phyloP scores from a whole-genome alignment of 305 asterid species.

The Withania somnifera region DNA sequence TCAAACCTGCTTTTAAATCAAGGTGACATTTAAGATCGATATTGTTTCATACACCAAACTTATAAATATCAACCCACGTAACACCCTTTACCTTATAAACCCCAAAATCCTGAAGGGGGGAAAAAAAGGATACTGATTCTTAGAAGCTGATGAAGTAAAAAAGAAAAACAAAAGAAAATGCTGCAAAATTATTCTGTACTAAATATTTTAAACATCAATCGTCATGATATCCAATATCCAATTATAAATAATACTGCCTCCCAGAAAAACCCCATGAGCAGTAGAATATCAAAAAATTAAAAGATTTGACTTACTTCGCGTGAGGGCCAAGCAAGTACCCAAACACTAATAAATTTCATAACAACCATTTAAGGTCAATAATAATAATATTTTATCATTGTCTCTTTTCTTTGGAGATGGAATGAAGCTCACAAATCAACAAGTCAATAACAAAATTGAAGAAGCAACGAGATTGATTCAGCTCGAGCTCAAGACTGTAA shows the following conservation, averaged over 20 bases:
- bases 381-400: not conserved
- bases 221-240: not conserved
- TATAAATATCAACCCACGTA: too few species aligned
- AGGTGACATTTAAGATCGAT: too few species aligned
- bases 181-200: not conserved
- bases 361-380: not conserved
- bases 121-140: too few species aligned
- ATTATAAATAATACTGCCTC: not conserved
- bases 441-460: not conserved
- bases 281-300: not conserved
- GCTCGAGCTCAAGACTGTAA: too few species aligned
- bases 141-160: too few species aligned
- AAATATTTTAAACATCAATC: not conserved
- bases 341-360: not conserved
- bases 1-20: too few species aligned
- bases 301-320: not conserved
- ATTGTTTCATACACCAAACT: too few species aligned
- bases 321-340: not conserved
- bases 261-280: not conserved
- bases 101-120: too few species aligned
- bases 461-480: not conserved
- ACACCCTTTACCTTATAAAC: too few species aligned
- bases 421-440: not conserved
- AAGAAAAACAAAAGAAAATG: not conserved
- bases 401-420: not conserved